Percentiles rank a stretch among this genome's conserved stretches.
These are phyloP conservation scores for Phytopythium cucurbitacearum DNA, from an alignment of 352 stramenopile genomes.

Conservation along the genomic window DNA sequence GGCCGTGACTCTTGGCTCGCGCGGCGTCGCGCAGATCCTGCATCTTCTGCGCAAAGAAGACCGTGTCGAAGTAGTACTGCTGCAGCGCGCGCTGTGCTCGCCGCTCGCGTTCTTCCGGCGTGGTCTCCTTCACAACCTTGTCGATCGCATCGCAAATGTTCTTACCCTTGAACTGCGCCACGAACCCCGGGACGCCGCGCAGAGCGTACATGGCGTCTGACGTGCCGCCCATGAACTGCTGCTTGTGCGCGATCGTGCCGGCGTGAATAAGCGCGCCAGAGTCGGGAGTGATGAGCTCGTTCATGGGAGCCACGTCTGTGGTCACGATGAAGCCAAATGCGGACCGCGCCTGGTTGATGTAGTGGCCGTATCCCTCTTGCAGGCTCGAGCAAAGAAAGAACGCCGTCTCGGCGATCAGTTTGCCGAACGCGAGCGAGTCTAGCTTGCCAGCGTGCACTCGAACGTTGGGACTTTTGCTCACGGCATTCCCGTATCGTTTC, in stretches of 20 bases:
- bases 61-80: slow-evolving; percentile 59
- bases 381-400: slow-evolving; percentile 61
- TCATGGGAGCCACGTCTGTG: slow-evolving; percentile 55
- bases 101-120: slow-evolving; percentile 22
- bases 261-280: slow-evolving; percentile 43
- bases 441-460: slow-evolving; percentile 36
- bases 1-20: slow-evolving; percentile 19
- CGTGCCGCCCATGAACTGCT: slow-evolving; percentile 46
- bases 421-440: slow-evolving; percentile 32
- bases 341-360: slow-evolving; percentile 67
- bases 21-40: slow-evolving; percentile 33
- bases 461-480: slow-evolving; percentile 17
- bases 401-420: slow-evolving; percentile 41
- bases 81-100: slow-evolving; percentile 32
- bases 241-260: slow-evolving; percentile 15
- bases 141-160: slow-evolving; percentile 52
- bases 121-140: slow-evolving; percentile 41
- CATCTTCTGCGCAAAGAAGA: slow-evolving; percentile 62
- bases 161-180: slow-evolving; percentile 21
- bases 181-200: slow-evolving; percentile 36
- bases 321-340: slow-evolving; percentile 40
- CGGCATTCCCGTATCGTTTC: slow-evolving; percentile 18
- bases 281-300: slow-evolving; percentile 42
- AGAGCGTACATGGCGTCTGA: slow-evolving; percentile 49
- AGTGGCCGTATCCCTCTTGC: slow-evolving; percentile 64